Evolutionary conservation across 495 filamentous ascomycete species (phyloP).

Genomic region (Daldinia grandis): DNA sequence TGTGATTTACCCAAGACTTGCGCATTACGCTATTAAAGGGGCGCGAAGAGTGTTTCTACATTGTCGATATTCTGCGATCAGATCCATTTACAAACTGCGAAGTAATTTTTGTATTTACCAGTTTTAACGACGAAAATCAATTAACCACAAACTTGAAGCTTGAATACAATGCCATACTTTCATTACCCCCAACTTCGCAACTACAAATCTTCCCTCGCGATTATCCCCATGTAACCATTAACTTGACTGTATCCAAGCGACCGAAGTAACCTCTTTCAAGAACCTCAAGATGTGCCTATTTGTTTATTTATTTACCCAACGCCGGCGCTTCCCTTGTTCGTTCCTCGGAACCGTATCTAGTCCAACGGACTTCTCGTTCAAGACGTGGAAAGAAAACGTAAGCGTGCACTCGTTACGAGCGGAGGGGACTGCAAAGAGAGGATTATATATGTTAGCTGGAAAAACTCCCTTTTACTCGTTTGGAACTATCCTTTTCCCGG

Average conservation of each 20-base stretch:
- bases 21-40: background rate
- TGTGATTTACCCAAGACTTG: background rate
- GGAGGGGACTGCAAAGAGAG: slow-evolving; percentile 25
- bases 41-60: background rate
- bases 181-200: background rate
- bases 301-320: slow-evolving; percentile 13
- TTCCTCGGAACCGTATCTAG: background rate
- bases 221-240: background rate
- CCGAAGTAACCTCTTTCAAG: background rate
- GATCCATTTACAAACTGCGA: slow-evolving; percentile 24
- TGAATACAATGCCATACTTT: background rate
- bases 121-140: background rate
- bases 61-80: background rate
- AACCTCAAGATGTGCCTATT: background rate
- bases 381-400: background rate
- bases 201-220: background rate
- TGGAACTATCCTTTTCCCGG: too few relatives aligned
- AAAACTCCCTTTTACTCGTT: too few relatives aligned
- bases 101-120: slow-evolving; percentile 8
- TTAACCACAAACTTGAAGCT: background rate
- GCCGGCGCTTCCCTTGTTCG: slow-evolving; percentile 14
- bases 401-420: slow-evolving; percentile 15
- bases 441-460: background rate
- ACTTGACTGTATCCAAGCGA: background rate
- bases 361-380: background rate